Base-by-base conservation (phyloP, 1,284 basidiomycete genomes). In the Ustilago esculenta region DNA sequence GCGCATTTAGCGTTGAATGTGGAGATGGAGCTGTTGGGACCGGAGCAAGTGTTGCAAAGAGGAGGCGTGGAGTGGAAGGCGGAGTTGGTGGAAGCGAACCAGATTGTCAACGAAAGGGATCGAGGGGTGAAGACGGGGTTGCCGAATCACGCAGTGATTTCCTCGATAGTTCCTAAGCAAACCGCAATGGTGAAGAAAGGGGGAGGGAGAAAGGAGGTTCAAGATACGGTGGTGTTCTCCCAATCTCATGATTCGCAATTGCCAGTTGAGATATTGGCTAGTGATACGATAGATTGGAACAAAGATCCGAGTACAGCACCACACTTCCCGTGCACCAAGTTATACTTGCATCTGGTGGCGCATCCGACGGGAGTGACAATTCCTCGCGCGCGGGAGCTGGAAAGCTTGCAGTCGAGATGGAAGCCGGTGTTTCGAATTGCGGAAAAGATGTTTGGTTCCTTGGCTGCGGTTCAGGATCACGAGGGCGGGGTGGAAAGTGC, bases 11-110 rank as follows among this genome's bases (percentile, higher is more conserved):
- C 59, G n/a, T n/a, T 60, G 17, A 58, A 67, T 1, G 49, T 67
- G 15, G 24, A 23, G 10, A n/a, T 72, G 58, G 37, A 55, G 11
- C 10, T 63, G 11, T 11, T 55, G 47, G 51, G 33, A 0, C 58
- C 64, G 5, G 69, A 72, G 35, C 45, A 55, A 33, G 63, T 61
- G 14, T 47, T 71, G 23, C 14, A 27, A 12, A n/a, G 20, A 5
- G 68, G 68, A 15, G 63, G 63, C 15, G 63, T 71, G 0, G 58
- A 61, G 36, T 71, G 68, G 68, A 37, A 58, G 34, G 68, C 68
- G 1, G 50, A 66, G 18, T 25, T 61, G 33, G 63, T 71, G 7
- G 54, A 65, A 2, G 36, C 35, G 12, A 3, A 30, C 2, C 10
- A 17, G 0, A 14, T 47, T 14, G 33, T 11, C 4, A 10, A 17